Evolutionary conservation across 768 basidiomycete genomes (phyloP).

Genomic region (Mycena filopes): DNA sequence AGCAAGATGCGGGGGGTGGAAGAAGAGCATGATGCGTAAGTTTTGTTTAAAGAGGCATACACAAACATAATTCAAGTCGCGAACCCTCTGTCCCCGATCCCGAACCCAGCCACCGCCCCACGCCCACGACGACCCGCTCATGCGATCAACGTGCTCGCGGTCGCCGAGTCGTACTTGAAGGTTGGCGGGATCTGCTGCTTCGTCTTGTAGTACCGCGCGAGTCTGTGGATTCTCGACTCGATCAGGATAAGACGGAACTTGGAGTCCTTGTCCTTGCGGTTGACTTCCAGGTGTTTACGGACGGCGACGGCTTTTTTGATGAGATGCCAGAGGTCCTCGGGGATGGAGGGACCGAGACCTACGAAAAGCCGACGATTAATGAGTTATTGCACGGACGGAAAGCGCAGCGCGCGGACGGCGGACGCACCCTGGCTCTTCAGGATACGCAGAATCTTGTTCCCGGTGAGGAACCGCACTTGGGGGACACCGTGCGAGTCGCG

Average conservation of each 20-base stretch:
- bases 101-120: slow-evolving; percentile 10
- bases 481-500: slow-evolving; percentile 98
- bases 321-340: slow-evolving; percentile 99
- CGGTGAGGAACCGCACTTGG: slow-evolving; percentile 97
- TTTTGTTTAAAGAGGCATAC: slow-evolving; percentile 33
- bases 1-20: neutral
- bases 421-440: slow-evolving; percentile 92
- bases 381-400: slow-evolving; percentile 22
- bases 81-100: slow-evolving; percentile 15
- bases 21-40: slow-evolving; percentile 32
- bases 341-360: slow-evolving; percentile 97
- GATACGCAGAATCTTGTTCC: slow-evolving; percentile 99
- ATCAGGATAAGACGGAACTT: slow-evolving; percentile 96
- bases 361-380: slow-evolving; percentile 38
- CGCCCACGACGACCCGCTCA: slow-evolving; percentile 47
- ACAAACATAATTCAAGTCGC: slow-evolving; percentile 33
- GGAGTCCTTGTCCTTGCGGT: slow-evolving; percentile 99
- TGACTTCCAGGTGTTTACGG: slow-evolving; percentile 97
- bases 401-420: slow-evolving; percentile 12
- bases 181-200: slow-evolving; percentile 98
- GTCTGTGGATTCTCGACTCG: slow-evolving; percentile 97
- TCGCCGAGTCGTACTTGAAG: slow-evolving; percentile 98
- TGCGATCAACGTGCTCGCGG: slow-evolving; percentile 91
- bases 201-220: slow-evolving; percentile 98
- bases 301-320: slow-evolving; percentile 99